These are phyloP conservation scores for Sphagnum fallax DNA, from an alignment of 228 moss, liverwort and hornwort species.

Conservation along the genomic window DNA sequence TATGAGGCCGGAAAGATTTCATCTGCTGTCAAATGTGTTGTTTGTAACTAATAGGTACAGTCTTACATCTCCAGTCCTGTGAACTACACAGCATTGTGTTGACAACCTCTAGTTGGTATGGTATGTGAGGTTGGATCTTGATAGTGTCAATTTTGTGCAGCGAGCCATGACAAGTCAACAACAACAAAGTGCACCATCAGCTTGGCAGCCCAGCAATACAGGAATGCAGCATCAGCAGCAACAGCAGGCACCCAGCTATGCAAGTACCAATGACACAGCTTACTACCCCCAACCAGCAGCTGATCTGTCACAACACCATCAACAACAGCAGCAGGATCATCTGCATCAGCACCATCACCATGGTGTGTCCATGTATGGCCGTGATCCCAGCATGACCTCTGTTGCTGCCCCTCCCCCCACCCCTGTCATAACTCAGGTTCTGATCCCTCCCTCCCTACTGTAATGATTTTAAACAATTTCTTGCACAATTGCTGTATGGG, in stretches of 20 bases:
- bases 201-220: slow-evolving; percentile 46
- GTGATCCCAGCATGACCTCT: slow-evolving; percentile 85
- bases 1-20: no score
- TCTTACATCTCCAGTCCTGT: no score
- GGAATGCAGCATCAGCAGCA: slow-evolving; percentile 39
- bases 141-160: slow-evolving; percentile 8
- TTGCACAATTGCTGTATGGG: no score
- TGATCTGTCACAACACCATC: slow-evolving; percentile 38
- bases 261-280: slow-evolving; percentile 36
- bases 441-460: no score
- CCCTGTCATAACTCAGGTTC: slow-evolving; percentile 94
- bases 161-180: slow-evolving; percentile 53
- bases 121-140: no score
- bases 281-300: slow-evolving; percentile 42
- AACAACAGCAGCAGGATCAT: slow-evolving; percentile 33
- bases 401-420: slow-evolving; percentile 94
- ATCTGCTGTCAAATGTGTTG: no score
- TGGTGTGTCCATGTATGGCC: slow-evolving; percentile 89
- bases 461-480: no score
- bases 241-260: slow-evolving; percentile 50
- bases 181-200: slow-evolving; percentile 45
- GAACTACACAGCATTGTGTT: no score
- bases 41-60: no score
- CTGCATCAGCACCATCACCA: slow-evolving; percentile 77
- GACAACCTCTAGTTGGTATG: no score